These are phyloP conservation scores for Musa troglodytarum DNA, from an alignment of 176 grass and related monocot genomes.

Conservation along the genomic window DNA sequence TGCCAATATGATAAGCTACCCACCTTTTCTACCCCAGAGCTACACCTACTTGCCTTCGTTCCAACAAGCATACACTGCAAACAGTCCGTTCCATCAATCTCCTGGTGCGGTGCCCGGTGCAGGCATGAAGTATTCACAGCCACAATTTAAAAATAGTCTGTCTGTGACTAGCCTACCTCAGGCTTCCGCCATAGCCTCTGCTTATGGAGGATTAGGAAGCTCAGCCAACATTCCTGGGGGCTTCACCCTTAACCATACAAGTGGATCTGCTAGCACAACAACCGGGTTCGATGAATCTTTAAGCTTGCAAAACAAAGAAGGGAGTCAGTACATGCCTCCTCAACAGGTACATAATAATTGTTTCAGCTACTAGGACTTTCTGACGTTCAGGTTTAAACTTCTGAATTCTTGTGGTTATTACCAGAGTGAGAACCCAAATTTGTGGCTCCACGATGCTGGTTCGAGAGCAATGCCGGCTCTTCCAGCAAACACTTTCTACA, in stretches of 20 bases:
- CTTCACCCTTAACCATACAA: slow-evolving; percentile 54
- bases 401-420: slow-evolving; percentile 1
- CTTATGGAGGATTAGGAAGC: slow-evolving; percentile 73
- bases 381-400: not conserved
- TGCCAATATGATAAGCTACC: slow-evolving; percentile 80
- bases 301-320: slow-evolving; percentile 77
- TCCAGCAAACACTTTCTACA: slow-evolving; percentile 52
- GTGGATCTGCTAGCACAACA: slow-evolving; percentile 40
- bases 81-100: slow-evolving; percentile 79
- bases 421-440: slow-evolving; percentile 69
- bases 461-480: slow-evolving; percentile 57
- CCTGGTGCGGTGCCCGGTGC: slow-evolving; percentile 46
- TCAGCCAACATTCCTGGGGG: slow-evolving; percentile 56
- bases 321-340: slow-evolving; percentile 71
- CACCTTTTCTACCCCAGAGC: slow-evolving; percentile 55
- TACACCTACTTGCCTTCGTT: slow-evolving; percentile 79
- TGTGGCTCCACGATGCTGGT: slow-evolving; percentile 79
- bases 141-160: slow-evolving; percentile 73
- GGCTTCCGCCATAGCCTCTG: slow-evolving; percentile 51
- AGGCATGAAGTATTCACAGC: slow-evolving; percentile 76
- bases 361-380: not conserved
- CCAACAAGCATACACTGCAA: slow-evolving; percentile 76
- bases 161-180: slow-evolving; percentile 56
- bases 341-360: slow-evolving; percentile 57
- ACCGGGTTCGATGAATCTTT: slow-evolving; percentile 77